phyloP scores from a whole-genome alignment of 805 yeast species.

The Barnettozyma botsteinii region DNA sequence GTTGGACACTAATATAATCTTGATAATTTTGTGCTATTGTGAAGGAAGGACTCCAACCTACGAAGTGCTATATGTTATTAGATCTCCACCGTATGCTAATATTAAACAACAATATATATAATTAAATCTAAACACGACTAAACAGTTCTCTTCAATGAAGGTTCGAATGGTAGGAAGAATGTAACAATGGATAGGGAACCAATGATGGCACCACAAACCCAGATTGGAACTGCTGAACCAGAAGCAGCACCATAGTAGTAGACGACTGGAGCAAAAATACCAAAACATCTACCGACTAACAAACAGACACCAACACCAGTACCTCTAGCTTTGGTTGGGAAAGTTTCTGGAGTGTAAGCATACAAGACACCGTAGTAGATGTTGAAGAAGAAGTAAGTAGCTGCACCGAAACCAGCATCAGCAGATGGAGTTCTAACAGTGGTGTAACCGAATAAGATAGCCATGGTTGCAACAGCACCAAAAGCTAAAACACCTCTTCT shows the following conservation, averaged over 20 bases:
- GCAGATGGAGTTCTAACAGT: slow-evolving; percentile 47
- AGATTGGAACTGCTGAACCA: slow-evolving; percentile 53
- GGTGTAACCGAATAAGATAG: slow-evolving; percentile 57
- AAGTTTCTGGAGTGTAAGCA: slow-evolving; percentile 63
- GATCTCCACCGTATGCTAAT: too few relatives aligned
- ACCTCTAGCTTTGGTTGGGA: slow-evolving; percentile 47
- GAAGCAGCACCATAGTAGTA: slow-evolving; percentile 40
- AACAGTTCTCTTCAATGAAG: slow-evolving; percentile 33
- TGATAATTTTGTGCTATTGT: too few relatives aligned
- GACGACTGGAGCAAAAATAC: slow-evolving; percentile 53
- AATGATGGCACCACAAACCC: slow-evolving; percentile 54
- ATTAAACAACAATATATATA: too few relatives aligned
- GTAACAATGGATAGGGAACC: slow-evolving; percentile 42
- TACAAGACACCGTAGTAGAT: slow-evolving; percentile 54
- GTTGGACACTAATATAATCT: too few relatives aligned
- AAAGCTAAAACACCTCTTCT: slow-evolving; percentile 51
- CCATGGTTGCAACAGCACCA: slow-evolving; percentile 50
- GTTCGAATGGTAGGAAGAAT: slow-evolving; percentile 45
- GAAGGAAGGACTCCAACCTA: too few relatives aligned
- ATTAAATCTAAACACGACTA: slow-evolving; percentile 5
- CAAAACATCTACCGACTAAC: slow-evolving; percentile 46
- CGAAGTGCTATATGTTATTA: too few relatives aligned
- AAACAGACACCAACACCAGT: slow-evolving; percentile 59
- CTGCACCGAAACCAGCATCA: slow-evolving; percentile 45
- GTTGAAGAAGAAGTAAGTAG: slow-evolving; percentile 42